A percentile compares a stretch with the other conserved stretches of the same genome.
Conservation (phyloP, 495 filamentous ascomycete genomes). For the Penicillium atrosanguineum region DNA sequence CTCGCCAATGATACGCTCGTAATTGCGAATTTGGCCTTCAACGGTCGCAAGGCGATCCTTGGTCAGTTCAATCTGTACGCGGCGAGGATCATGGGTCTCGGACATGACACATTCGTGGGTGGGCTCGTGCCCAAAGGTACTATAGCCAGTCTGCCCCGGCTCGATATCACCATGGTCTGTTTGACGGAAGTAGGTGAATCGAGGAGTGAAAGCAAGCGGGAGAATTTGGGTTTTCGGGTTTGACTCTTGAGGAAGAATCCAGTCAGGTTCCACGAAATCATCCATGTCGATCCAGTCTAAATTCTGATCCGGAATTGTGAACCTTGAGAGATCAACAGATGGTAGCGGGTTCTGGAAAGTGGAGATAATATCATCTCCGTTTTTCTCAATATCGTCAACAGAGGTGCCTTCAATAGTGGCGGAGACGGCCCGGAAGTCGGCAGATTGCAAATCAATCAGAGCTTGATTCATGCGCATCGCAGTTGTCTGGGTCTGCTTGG, state of each 20-base stretch:
- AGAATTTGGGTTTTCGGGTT: constrained; percentile 92
- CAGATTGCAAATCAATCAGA: constrained; percentile 85
- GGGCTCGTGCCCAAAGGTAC: constrained; percentile 85
- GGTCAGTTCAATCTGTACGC: constrained; percentile 84
- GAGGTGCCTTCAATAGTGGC: constrained; percentile 81
- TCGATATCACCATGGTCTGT: constrained; percentile 81
- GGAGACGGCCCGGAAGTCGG: constrained; percentile 90
- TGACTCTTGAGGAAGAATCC: constrained; percentile 86
- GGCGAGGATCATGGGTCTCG: constrained; percentile 84
- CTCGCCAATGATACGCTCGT: constrained; percentile 63
- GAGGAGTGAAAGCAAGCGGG: constrained; percentile 85
- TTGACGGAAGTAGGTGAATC: constrained; percentile 95
- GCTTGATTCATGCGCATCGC: constrained; percentile 94
- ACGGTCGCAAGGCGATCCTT: constrained; percentile 75
- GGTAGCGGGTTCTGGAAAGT: constrained; percentile 52
- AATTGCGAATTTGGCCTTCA: constrained; percentile 69
- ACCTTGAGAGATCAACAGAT: constrained; percentile 75
- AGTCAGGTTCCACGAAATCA: constrained; percentile 96
- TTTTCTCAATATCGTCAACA: constrained; percentile 65
- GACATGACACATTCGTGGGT: constrained; percentile 96
- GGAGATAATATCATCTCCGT: constrained; percentile 54
- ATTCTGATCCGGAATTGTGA: constrained; percentile 92
- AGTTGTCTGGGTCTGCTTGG: constrained; percentile 72
- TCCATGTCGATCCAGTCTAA: constrained; percentile 98
- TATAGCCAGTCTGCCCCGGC: constrained; percentile 68